Evolutionary conservation across 2,329 filamentous ascomycete genomes (phyloP).

Genomic region (Hawksworthiomyces lignivorus): DNA sequence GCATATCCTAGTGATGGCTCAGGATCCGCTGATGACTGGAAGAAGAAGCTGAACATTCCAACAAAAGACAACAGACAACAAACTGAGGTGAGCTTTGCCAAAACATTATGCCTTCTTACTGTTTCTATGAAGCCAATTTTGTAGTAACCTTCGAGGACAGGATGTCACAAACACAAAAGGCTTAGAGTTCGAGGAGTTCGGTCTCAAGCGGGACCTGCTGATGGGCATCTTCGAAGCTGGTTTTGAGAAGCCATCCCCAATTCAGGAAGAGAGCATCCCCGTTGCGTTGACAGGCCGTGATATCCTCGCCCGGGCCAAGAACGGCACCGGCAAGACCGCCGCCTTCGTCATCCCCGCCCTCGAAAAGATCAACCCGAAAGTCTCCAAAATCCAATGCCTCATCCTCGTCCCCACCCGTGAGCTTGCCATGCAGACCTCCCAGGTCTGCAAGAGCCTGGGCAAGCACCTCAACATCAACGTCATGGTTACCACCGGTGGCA

Average conservation of each 20-base stretch:
- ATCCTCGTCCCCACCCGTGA: conserved; percentile 96
- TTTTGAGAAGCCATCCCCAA: conserved; percentile 96
- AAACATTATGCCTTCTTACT: background rate
- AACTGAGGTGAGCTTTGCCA: conserved; percentile 55
- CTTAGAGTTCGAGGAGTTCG: conserved; percentile 95
- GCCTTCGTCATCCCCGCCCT: conserved; percentile 95
- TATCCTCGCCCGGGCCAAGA: conserved; percentile 93
- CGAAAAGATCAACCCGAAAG: conserved; percentile 93
- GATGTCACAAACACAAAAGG: conserved; percentile 98
- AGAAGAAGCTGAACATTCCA: conserved; percentile 63
- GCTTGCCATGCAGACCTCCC: conserved; percentile 94
- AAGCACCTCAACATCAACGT: conserved; percentile 97
- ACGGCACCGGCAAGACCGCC: conserved; percentile 96
- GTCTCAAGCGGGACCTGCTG: conserved; percentile 86
- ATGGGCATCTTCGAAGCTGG: conserved; percentile 99
- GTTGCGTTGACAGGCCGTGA: conserved; percentile 93
- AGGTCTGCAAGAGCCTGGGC: conserved; percentile 96
- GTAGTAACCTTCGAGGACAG: too few species aligned
- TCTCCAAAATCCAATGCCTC: conserved; percentile 90
- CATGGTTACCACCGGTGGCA: conserved; percentile 98
- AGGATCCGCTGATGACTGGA: conserved; percentile 62
- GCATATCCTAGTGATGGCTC: conserved; percentile 38
- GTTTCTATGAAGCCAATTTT: too few species aligned
- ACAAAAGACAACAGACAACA: conserved; percentile 69
- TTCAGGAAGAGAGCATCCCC: conserved; percentile 98